These are phyloP conservation scores for Erythrobasidium yunnanense DNA, from an alignment of 768 basidiomycete genomes.

Conservation along the genomic window DNA sequence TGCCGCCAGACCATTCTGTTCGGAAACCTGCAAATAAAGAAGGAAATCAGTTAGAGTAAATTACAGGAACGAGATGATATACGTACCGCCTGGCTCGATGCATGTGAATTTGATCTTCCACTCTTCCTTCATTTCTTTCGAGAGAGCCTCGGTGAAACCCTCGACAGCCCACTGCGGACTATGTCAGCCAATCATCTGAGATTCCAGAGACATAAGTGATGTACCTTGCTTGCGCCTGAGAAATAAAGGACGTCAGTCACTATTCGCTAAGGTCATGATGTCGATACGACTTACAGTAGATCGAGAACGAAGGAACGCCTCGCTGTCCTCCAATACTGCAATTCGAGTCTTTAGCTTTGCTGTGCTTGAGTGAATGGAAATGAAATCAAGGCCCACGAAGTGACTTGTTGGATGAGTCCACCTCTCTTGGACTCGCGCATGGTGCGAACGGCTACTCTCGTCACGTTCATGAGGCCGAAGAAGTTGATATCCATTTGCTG, in stretches of 20 bases:
- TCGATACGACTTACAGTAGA: conserved; percentile 4
- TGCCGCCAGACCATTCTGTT: conserved; percentile 23
- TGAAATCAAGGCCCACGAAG: conserved; percentile 7
- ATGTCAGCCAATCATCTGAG: too few relatives aligned
- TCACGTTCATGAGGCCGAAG: conserved; percentile 31
- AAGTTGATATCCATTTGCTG: conserved; percentile 33
- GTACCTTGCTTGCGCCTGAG: too few relatives aligned
- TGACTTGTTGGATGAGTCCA: conserved; percentile 33
- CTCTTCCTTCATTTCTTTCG: conserved; percentile 29
- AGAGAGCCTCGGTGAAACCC: conserved; percentile 31
- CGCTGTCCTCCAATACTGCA: conserved; percentile 28
- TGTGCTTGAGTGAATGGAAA: background rate
- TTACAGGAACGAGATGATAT: background rate
- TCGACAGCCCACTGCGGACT: conserved; percentile 32
- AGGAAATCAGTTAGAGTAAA: background rate
- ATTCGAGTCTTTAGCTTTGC: background rate
- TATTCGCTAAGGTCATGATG: background rate
- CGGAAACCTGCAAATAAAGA: background rate
- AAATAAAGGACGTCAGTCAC: background rate
- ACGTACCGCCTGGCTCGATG: conserved; percentile 30
- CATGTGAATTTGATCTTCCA: conserved; percentile 30
- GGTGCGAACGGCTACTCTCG: conserved; percentile 27
- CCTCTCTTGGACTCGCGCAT: conserved; percentile 31
- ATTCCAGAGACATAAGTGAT: too few relatives aligned
- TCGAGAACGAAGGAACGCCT: conserved; percentile 26